Evolutionary conservation across 2,329 filamentous ascomycete species (phyloP).

Genomic region (Aspergillus transmontanensis): DNA sequence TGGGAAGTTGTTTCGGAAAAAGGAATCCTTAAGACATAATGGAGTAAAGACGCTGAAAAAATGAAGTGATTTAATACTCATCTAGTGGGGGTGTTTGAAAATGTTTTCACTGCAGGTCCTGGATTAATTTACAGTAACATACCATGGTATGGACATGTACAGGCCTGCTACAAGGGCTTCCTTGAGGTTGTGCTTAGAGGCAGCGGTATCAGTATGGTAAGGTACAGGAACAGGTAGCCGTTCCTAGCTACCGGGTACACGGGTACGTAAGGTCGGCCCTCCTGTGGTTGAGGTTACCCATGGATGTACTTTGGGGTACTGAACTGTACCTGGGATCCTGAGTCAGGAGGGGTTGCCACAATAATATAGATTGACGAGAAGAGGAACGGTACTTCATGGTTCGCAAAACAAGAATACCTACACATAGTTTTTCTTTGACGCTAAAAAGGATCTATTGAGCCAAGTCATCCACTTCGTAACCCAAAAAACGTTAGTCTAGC

Average conservation of each 20-base stretch:
- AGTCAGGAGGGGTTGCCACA: neutral
- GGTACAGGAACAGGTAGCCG: neutral
- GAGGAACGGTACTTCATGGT: neutral
- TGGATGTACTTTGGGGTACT: neutral
- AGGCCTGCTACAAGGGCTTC: too few species aligned
- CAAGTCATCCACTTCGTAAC: slow-evolving; percentile 5
- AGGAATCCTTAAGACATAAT: neutral
- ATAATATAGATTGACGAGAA: neutral
- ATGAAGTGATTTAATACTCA: neutral
- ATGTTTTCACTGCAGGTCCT: neutral
- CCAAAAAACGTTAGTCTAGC: neutral
- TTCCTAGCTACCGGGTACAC: neutral
- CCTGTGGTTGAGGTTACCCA: neutral
- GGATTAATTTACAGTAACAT: neutral
- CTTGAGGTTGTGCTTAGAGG: neutral
- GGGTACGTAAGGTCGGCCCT: neutral
- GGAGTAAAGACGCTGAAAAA: neutral
- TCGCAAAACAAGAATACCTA: neutral
- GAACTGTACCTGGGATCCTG: neutral
- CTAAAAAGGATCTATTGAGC: slow-evolving; percentile 1
- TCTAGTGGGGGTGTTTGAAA: neutral
- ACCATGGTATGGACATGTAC: neutral
- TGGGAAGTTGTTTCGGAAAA: neutral
- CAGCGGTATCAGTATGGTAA: neutral
- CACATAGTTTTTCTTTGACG: neutral